Conservation (phyloP, 108 stramenopile species). For the Parietichytrium sp. region DNA sequence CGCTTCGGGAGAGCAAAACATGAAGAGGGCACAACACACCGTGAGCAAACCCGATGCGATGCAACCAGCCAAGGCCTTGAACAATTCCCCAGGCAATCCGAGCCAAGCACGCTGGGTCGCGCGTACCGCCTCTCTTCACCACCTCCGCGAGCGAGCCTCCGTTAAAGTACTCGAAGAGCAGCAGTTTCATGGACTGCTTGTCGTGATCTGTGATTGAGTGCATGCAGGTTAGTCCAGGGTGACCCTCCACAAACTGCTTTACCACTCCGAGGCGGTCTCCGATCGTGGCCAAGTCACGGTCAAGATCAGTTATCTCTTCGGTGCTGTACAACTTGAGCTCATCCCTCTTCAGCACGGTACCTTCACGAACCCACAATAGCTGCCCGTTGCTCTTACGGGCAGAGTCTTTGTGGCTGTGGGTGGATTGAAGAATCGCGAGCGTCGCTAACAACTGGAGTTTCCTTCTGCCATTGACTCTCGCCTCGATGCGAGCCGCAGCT, state of each 20-base stretch:
- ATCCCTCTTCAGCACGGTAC: not conserved
- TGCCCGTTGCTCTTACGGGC: too few species aligned
- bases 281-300: not conserved
- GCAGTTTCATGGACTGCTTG: too few species aligned
- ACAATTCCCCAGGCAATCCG: not conserved
- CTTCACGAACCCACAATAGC: too few species aligned
- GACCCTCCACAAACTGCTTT: not conserved
- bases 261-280: not conserved
- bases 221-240: not conserved
- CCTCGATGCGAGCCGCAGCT: too few species aligned
- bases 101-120: not conserved
- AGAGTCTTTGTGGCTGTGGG: too few species aligned
- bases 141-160: not conserved
- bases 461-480: not conserved
- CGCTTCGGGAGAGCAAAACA: not conserved
- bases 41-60: conserved; percentile 1
- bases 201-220: too few species aligned
- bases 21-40: conserved; percentile 10
- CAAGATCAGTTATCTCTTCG: not conserved
- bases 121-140: not conserved
- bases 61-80: conserved; percentile 30
- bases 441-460: not conserved
- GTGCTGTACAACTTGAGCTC: not conserved
- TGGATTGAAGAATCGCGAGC: not conserved
- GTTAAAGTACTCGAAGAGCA: not conserved